A percentile compares a stretch with the other conserved stretches of the same genome.
phyloP scores from a whole-genome alignment of 371 early-diverging fungal genomes.

The Chytridium lagenaria region DNA sequence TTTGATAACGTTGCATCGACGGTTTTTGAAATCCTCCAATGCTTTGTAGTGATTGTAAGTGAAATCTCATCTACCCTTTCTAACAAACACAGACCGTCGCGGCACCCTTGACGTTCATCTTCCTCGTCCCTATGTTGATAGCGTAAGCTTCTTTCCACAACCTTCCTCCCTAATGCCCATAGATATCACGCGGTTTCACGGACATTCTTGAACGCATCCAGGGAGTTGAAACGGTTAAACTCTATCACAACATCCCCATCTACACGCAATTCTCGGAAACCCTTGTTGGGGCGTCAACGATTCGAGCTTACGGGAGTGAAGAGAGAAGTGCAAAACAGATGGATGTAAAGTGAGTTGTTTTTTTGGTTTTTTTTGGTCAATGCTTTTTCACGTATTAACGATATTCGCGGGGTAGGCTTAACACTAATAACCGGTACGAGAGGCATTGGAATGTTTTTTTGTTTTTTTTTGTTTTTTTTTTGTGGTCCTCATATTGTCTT shows the following conservation, averaged over 20 bases:
- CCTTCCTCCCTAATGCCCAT: background rate
- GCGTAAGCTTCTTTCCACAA: background rate
- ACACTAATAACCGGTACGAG: background rate
- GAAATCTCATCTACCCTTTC: background rate
- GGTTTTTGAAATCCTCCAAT: slow-evolving; percentile 1
- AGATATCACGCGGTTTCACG: background rate
- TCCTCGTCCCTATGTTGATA: slow-evolving; percentile 3
- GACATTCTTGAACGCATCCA: slow-evolving; percentile 67
- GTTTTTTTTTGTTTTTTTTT: background rate
- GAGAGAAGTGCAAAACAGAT: slow-evolving; percentile 32
- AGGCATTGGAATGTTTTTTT: background rate
- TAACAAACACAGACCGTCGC: background rate
- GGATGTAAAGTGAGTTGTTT: slow-evolving; percentile 20
- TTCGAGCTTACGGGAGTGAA: slow-evolving; percentile 69
- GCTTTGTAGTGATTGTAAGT: slow-evolving; percentile 4
- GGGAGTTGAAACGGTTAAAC: slow-evolving; percentile 81
- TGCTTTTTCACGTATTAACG: slow-evolving; percentile 49
- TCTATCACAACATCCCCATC: slow-evolving; percentile 77
- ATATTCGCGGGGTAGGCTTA: background rate
- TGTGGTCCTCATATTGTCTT: too few species aligned
- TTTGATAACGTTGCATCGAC: background rate
- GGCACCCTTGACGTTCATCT: background rate
- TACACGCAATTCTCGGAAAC: slow-evolving; percentile 82
- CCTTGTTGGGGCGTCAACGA: slow-evolving; percentile 69
- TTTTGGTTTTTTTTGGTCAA: slow-evolving; percentile 11